Evolutionary conservation across 1,139 yeast species (phyloP).

Genomic region (Blastobotrys capitulatus): DNA sequence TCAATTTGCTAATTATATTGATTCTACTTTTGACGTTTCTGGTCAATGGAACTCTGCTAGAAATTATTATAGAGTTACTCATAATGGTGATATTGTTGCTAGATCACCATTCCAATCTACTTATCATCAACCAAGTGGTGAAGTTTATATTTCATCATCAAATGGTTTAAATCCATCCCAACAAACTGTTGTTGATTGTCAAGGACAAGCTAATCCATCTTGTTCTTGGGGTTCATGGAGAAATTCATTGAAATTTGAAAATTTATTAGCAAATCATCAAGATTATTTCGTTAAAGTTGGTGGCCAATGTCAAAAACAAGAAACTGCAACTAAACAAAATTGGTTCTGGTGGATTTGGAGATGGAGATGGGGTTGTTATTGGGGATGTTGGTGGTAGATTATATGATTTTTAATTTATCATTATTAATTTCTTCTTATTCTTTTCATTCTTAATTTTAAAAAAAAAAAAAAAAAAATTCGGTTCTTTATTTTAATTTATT

Average conservation of each 20-base stretch:
- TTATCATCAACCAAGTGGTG: conserved; percentile 4
- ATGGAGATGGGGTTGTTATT: not conserved
- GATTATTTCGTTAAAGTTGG: conserved; percentile 3
- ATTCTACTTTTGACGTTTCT: not conserved
- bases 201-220: not conserved
- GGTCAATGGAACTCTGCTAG: conserved; percentile 2
- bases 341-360: conserved; percentile 1
- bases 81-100: conserved; percentile 4
- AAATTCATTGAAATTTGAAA: not conserved
- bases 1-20: conserved; percentile 1
- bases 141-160: not conserved
- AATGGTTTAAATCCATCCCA: not conserved
- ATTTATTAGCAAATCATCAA: not conserved
- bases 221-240: conserved; percentile 3
- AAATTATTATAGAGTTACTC: conserved; percentile 6
- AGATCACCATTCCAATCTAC: not conserved
- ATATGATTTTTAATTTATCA: no score
- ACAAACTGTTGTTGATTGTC: not conserved
- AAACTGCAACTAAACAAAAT: not conserved
- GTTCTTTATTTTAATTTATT: no score
- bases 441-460: no score
- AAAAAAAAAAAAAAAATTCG: no score
- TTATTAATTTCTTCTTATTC: no score
- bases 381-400: not conserved
- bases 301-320: not conserved